Conservation (phyloP, 345 rosid species). For the Toxicodendron radicans region DNA sequence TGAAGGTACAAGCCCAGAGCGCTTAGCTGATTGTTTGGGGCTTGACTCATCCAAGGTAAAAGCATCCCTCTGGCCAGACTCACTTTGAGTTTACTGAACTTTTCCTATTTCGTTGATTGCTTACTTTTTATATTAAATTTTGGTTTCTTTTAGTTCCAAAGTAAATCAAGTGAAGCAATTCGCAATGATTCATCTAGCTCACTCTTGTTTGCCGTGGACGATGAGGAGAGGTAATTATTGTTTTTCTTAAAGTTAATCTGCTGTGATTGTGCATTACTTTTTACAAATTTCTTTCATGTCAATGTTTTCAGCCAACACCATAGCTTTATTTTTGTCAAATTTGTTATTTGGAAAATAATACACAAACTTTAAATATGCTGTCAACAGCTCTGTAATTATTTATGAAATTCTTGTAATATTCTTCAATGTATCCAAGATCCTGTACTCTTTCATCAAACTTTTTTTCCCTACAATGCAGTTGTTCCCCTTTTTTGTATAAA, state of each 20-base stretch:
- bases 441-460: neutral
- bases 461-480: too few species aligned
- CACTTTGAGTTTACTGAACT: neutral
- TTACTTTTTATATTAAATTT: neutral
- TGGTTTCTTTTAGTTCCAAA: slow-evolving; percentile 56
- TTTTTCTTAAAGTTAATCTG: slow-evolving; percentile 8
- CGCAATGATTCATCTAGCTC: slow-evolving; percentile 53
- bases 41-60: slow-evolving; percentile 94
- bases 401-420: neutral
- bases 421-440: neutral
- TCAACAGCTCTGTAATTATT: neutral
- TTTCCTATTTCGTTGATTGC: neutral
- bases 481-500: too few species aligned
- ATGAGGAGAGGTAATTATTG: slow-evolving; percentile 69
- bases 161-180: slow-evolving; percentile 50
- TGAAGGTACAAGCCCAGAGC: slow-evolving; percentile 94
- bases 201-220: slow-evolving; percentile 60
- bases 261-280: slow-evolving; percentile 7
- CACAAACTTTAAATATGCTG: neutral
- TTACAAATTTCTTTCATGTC: neutral
- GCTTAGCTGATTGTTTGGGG: slow-evolving; percentile 94
- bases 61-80: slow-evolving; percentile 12
- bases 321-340: neutral
- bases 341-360: neutral
- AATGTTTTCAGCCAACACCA: neutral